Evolutionary conservation across 345 rosid genomes (phyloP), one percentile per base, ranked within the genome.

Genomic region (Sonneratia alba): DNA sequence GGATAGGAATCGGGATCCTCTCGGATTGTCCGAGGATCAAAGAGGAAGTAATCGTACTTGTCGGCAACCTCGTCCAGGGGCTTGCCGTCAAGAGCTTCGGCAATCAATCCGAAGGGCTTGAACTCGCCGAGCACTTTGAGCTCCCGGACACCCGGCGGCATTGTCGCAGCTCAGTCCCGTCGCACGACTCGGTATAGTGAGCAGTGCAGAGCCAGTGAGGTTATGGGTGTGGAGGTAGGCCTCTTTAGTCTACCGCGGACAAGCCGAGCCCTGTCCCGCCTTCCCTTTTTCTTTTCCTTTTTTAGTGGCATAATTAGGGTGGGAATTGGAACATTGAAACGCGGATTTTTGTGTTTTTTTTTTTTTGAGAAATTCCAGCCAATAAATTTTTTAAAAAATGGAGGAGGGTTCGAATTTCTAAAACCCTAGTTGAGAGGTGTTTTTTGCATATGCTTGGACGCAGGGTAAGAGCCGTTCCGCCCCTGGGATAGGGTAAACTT

Each of bases 101-200:
- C 96, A 37, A 94, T 79, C 68, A 94, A 76, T 66, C 97, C 97
- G 72, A 87, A 90, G 40, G 98, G 93, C 86, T 89, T 91, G 85
- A 94, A 91, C 86, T 91, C 96, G 77, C 98, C 97, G 36, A 94
- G 88, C 21, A 91, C 87, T 3, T 89, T 82, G 38, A 94, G 83
- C 36, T 85, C 83, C 36, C 96, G 93, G 75, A 85, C 85, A 56
- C 93, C 90, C 16, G 84, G 83, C 67, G 91, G 27, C 96, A 87
- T 85, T 69, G 70, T 70, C 38, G 8, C 71, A 77, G 70, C 36
- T 36, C 48, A n/a, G n/a, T 27, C 48, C 45, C 45, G 45, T 5
- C 45, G 45, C 45, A 42, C 7, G 45, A 9, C 45, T 4, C 71
- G 61, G 40, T 22, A 57, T 11, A n/a, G 42, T 38, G 68, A n/a